Evolutionary conservation across 2,329 filamentous ascomycete genomes (phyloP).

Genomic region (Epichloe aotearoae): DNA sequence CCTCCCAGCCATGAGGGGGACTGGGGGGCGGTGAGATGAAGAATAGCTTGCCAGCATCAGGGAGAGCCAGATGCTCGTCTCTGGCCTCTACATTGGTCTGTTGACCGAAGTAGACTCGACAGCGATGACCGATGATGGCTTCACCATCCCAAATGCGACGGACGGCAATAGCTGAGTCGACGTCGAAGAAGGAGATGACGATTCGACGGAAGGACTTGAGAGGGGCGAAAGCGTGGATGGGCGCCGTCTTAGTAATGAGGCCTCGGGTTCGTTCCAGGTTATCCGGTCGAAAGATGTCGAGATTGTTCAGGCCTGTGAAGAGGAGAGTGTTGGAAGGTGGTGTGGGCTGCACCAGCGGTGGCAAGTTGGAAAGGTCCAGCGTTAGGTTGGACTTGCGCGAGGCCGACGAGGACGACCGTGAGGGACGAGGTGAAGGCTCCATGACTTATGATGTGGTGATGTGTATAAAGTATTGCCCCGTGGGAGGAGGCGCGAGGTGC

Average conservation of each 20-base stretch:
- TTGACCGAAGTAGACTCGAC: slow-evolving; percentile 57
- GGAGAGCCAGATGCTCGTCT: slow-evolving; percentile 49
- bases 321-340: slow-evolving; percentile 73
- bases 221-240: slow-evolving; percentile 65
- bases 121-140: slow-evolving; percentile 53
- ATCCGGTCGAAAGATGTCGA: slow-evolving; percentile 59
- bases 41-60: slow-evolving; percentile 58
- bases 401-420: slow-evolving; percentile 31
- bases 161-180: slow-evolving; percentile 56
- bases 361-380: slow-evolving; percentile 61
- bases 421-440: slow-evolving; percentile 24
- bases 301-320: slow-evolving; percentile 65
- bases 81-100: slow-evolving; percentile 40
- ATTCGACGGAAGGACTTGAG: slow-evolving; percentile 75
- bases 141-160: slow-evolving; percentile 64
- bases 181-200: slow-evolving; percentile 62
- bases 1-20: slow-evolving; percentile 57
- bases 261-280: slow-evolving; percentile 63
- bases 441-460: slow-evolving; percentile 12
- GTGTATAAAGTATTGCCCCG: slow-evolving; percentile 1
- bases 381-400: slow-evolving; percentile 40
- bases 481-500: background rate
- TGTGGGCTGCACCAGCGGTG: slow-evolving; percentile 56
- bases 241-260: slow-evolving; percentile 55
- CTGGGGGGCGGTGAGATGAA: slow-evolving; percentile 62